Evolutionary conservation across 495 filamentous ascomycete species (phyloP), one percentile per base, ranked within the genome.

Genomic region (Xylaria acuta): DNA sequence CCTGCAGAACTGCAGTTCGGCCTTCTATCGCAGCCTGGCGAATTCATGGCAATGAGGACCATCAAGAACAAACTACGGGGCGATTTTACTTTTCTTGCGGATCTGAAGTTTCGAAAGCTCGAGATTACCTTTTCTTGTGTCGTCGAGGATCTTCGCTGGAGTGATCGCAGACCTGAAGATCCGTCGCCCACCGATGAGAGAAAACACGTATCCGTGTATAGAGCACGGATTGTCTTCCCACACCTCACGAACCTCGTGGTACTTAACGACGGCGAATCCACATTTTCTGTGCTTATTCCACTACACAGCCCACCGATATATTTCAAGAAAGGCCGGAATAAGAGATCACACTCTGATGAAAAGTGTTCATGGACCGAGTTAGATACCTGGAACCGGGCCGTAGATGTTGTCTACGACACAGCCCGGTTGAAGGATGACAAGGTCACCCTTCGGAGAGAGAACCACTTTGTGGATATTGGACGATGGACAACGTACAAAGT

Each of bases 311-410:
- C 96, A 5, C 92, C 94, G 0, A 72, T 87, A 3, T 90, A 90
- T 74, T 94, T 86, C 66, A 77, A 87, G 70, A 89, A 89, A 71
- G 78, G 86, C 7, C 74, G 80, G 1, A 76, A 89, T 38, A 75
- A 80, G 20, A 73, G 54, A 36, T 82, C 82, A 0, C 85, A 88
- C 65, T 84, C 82, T 18, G 80, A 84, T 25, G 83, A 85, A 25
- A 79, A 76, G 20, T 78, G 78, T 11, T 70, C 77, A 0, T 98
- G 94, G 94, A 84, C 77, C 40, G 89, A 92, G 18, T 81, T 81
- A 30, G 89, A 94, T 73, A 80, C 87, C 11, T 98, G 94, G 94
- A 88, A 85, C 51, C 86, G 96, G 18, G 91, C 92, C 66, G 93
- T 93, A 0, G 85, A 92, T 43, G 88, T 98, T 56, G 83, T 87